These are phyloP conservation scores for Tylopilus felleus DNA, from an alignment of 768 basidiomycete genomes.

Conservation along the genomic window DNA sequence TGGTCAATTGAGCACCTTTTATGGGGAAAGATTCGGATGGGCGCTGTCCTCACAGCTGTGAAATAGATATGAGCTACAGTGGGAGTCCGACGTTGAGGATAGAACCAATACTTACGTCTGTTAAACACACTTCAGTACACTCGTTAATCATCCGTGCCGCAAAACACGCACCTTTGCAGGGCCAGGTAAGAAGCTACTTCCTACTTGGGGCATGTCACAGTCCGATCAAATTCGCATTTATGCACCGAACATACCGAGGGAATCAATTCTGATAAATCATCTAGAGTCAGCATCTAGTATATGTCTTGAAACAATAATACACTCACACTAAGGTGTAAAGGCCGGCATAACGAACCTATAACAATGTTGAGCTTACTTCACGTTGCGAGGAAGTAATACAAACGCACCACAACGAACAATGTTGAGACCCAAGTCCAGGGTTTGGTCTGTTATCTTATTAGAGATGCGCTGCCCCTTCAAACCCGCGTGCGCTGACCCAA, in stretches of 20 bases:
- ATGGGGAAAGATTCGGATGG: too few species aligned
- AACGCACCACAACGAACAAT: too few species aligned
- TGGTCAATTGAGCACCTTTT: too few species aligned
- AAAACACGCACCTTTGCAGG: not conserved
- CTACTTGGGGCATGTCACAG: not conserved
- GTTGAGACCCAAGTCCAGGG: conserved; percentile 1
- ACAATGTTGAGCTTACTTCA: not conserved
- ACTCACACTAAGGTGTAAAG: conserved; percentile 2
- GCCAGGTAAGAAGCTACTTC: not conserved
- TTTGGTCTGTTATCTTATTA: not conserved
- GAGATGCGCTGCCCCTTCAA: not conserved
- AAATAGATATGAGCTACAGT: not conserved
- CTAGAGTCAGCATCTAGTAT: not conserved
- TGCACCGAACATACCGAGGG: not conserved
- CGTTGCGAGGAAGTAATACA: too few species aligned
- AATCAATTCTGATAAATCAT: not conserved
- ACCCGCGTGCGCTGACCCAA: not conserved
- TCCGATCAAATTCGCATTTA: not conserved
- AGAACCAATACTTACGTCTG: not conserved
- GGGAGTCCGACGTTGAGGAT: not conserved
- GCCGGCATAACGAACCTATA: conserved; percentile 12
- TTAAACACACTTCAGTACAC: not conserved
- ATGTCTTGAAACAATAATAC: not conserved
- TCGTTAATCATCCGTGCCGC: too few species aligned
- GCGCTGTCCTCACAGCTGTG: conserved; percentile 2